Evolutionary conservation across 2,329 filamentous ascomycete genomes (phyloP).

Genomic region (Aaosphaeria pasadenensis): DNA sequence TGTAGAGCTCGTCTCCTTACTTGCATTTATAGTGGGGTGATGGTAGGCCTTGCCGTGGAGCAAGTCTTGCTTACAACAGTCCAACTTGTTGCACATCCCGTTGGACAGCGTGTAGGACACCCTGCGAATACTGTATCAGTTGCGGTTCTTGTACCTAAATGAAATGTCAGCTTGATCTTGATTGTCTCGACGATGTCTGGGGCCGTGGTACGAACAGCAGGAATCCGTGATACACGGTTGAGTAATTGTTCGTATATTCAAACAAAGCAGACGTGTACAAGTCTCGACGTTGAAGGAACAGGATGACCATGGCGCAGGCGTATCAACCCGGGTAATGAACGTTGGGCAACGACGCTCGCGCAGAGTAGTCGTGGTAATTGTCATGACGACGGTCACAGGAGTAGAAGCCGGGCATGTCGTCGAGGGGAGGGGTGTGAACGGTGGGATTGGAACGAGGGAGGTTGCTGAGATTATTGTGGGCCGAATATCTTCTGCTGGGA

Average conservation of each 20-base stretch:
- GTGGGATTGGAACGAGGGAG: neutral
- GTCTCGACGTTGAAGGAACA: conserved; percentile 12
- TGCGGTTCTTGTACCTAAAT: conserved; percentile 7
- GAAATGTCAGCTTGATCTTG: too few species aligned
- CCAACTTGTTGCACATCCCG: conserved; percentile 16
- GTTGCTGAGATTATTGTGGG: too few species aligned
- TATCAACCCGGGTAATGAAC: conserved; percentile 12
- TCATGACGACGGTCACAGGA: conserved; percentile 6
- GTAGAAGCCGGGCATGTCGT: conserved; percentile 12
- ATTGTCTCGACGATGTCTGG: too few species aligned
- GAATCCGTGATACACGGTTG: conserved; percentile 11
- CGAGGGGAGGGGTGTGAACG: conserved; percentile 1
- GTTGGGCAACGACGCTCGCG: conserved; percentile 10
- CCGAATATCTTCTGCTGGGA: too few species aligned
- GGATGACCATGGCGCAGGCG: conserved; percentile 10
- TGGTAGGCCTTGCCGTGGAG: conserved; percentile 1
- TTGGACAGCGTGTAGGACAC: conserved; percentile 11
- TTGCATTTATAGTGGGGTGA: neutral
- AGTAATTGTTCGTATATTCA: conserved; percentile 11
- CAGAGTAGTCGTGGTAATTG: conserved; percentile 5
- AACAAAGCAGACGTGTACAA: conserved; percentile 8
- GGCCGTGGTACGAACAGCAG: conserved; percentile 2
- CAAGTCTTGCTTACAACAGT: conserved; percentile 2
- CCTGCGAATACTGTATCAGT: conserved; percentile 12
- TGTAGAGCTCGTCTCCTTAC: neutral